A percentile compares a stretch with the other conserved stretches of the same genome.
These are phyloP conservation scores for Suillus weaverae DNA, from an alignment of 768 basidiomycete genomes.

Conservation along the genomic window DNA sequence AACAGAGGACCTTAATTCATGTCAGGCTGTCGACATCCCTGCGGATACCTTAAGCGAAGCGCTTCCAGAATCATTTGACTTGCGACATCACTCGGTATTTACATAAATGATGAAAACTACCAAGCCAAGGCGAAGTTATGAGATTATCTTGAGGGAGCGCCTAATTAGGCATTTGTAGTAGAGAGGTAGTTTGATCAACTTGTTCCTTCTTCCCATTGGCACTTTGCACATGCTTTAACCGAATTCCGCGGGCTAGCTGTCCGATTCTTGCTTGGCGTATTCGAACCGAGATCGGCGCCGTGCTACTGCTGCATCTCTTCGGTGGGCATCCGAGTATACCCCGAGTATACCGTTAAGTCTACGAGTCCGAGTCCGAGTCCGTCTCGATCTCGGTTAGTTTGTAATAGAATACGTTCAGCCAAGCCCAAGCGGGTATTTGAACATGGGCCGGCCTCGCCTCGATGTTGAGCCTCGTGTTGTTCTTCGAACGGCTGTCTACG, in stretches of 20 bases:
- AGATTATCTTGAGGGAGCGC: neutral
- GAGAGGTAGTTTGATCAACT: neutral
- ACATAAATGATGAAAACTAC: neutral
- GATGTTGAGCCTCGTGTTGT: neutral
- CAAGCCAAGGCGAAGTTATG: neutral
- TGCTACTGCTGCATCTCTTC: neutral
- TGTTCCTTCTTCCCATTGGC: neutral
- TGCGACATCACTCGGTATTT: neutral
- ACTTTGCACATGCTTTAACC: neutral
- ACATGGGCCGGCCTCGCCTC: neutral
- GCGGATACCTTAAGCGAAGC: no score
- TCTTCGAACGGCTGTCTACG: neutral
- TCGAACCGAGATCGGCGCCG: neutral
- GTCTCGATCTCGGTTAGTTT: neutral
- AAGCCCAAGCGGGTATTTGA: neutral
- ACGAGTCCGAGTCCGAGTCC: neutral
- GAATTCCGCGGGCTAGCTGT: neutral
- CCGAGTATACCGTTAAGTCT: neutral
- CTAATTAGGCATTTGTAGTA: neutral
- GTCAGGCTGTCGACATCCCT: neutral
- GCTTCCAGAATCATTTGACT: no score
- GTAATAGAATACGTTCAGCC: conserved; percentile 2
- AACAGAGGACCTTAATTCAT: no score
- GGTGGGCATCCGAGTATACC: neutral
- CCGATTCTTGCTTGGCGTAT: neutral